Conservation (phyloP, 805 yeast genomes). For the Metschnikowia sp. region DNA sequence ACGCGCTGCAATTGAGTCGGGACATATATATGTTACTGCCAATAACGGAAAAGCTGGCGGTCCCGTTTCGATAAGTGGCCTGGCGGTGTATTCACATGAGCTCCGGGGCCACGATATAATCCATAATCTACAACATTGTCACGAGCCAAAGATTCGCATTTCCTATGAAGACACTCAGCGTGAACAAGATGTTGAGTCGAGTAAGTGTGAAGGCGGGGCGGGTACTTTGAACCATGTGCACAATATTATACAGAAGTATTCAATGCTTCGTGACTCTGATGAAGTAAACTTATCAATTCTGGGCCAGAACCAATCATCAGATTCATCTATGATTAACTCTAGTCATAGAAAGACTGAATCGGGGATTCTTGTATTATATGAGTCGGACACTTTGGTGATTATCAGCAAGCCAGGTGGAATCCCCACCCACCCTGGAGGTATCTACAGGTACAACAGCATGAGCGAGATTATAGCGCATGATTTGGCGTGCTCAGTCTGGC, state of each 20-base stretch:
- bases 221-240: background rate
- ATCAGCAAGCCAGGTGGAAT: conserved; percentile 51
- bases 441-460: conserved; percentile 41
- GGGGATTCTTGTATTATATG: conserved; percentile 25
- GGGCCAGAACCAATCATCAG: no score
- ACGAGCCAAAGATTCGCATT: conserved; percentile 35
- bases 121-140: conserved; percentile 36
- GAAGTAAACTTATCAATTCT: no score
- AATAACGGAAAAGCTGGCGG: conserved; percentile 13
- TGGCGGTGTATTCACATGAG: background rate
- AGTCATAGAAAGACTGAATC: background rate
- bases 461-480: conserved; percentile 40
- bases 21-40: conserved; percentile 24
- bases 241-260: no score
- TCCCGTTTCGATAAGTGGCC: conserved; percentile 1
- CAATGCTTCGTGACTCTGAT: no score
- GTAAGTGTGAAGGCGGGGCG: background rate
- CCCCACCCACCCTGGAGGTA: conserved; percentile 53
- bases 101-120: conserved; percentile 27
- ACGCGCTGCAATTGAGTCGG: conserved; percentile 22
- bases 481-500: conserved; percentile 31
- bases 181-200: background rate
- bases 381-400: conserved; percentile 39
- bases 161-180: background rate
- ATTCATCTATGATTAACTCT: background rate